Percentiles rank a stretch among this genome's conserved stretches.
Conservation (phyloP, 352 stramenopile species). For the Phytophthora chlamydospora region DNA sequence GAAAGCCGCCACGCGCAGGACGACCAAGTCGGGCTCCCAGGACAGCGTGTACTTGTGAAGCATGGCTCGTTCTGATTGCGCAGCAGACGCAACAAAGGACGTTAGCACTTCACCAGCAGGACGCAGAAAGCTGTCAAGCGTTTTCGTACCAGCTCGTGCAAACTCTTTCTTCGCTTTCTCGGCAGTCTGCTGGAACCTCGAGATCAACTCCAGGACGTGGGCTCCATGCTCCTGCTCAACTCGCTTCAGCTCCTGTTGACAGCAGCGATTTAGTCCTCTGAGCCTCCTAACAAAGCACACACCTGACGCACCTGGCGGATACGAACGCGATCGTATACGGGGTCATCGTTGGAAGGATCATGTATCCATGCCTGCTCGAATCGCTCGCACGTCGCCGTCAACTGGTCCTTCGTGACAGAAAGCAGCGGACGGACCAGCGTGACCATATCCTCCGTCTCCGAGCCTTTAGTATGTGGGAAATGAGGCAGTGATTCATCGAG, state of each 20-base stretch:
- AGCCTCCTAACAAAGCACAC: neutral
- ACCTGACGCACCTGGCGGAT: slow-evolving; percentile 69
- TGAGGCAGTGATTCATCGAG: slow-evolving; percentile 4
- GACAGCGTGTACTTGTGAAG: slow-evolving; percentile 51
- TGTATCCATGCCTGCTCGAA: slow-evolving; percentile 84
- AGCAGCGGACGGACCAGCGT: slow-evolving; percentile 70
- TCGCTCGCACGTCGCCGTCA: slow-evolving; percentile 73
- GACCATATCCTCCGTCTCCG: slow-evolving; percentile 18
- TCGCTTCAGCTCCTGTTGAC: slow-evolving; percentile 52
- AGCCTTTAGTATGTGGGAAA: neutral
- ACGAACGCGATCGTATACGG: slow-evolving; percentile 79
- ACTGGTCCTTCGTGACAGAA: slow-evolving; percentile 53
- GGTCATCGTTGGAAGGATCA: slow-evolving; percentile 83
- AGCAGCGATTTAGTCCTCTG: neutral
- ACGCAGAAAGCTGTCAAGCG: neutral
- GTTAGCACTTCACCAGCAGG: slow-evolving; percentile 7
- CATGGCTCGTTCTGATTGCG: slow-evolving; percentile 48
- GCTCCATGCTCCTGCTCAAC: slow-evolving; percentile 48
- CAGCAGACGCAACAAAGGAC: slow-evolving; percentile 5
- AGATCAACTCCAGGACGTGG: slow-evolving; percentile 49
- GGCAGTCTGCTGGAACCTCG: slow-evolving; percentile 51
- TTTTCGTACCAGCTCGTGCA: slow-evolving; percentile 38
- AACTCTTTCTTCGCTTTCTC: slow-evolving; percentile 62
- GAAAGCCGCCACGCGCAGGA: slow-evolving; percentile 51
- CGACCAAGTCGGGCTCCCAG: slow-evolving; percentile 27